Evolutionary conservation across 75 land plant genomes (phyloP), one percentile per base, ranked within the genome.

Genomic region (Adiantum capillusveneris): DNA sequence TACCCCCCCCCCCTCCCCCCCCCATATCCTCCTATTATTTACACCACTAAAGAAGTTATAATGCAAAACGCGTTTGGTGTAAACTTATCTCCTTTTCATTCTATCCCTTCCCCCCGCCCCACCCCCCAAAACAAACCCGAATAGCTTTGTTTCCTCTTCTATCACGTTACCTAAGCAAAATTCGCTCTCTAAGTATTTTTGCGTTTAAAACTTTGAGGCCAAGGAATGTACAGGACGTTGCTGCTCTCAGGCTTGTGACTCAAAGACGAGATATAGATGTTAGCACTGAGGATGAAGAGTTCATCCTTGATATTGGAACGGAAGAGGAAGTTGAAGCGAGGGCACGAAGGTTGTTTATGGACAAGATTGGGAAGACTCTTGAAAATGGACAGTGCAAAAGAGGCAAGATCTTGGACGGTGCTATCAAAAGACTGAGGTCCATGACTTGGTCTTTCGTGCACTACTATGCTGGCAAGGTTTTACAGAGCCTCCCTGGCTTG

Each of bases 401-500:
- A 14, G 7, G 9, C 6, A 9, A 61, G 20, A 19, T 16, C 5
- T 18, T 20, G 50, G 12, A 26, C 2, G n/a, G 20, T 18, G 21
- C 12, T 6, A 7, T 18, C 24, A 89, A 89, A 0, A 88, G 86
- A 0, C 65, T n/a, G 24, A 48, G 69, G 63, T 25, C 53, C 44
- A 54, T 61, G 65, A 11, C 84, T 60, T 71, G 65, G 75, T 63
- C 58, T 3, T 87, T 92, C 36, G 79, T 92, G 17, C 81, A 89
- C 51, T 78, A 74, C 31, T 79, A 87, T 68, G 80, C 71, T 42
- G 79, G 82, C 56, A 76, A 74, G 24, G 50, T 48, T 50, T 66
- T 71, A 39, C 56, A 72, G 18, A 58, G 16, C 11, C 81, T 92
- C 11, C 93, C 93, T 16, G 97, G 97, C 2, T 53, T 87, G 28